These are phyloP conservation scores for Drechslerella dactyloides DNA, from an alignment of 2,329 filamentous ascomycete species.

Conservation along the genomic window DNA sequence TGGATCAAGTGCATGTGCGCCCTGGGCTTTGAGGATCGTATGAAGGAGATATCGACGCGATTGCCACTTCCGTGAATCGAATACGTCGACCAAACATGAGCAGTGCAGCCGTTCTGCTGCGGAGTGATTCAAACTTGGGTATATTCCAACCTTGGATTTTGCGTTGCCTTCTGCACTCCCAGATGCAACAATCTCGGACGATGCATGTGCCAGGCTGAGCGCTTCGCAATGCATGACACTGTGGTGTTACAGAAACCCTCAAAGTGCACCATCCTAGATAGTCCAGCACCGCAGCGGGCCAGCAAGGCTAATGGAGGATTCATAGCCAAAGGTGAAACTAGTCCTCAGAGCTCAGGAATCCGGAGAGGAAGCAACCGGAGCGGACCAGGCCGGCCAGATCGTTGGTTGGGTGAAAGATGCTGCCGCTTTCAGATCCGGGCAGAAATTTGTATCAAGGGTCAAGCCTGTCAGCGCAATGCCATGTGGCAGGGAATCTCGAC, in stretches of 20 bases:
- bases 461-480: constrained; percentile 8
- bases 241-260: background rate
- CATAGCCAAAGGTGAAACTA: background rate
- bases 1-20: background rate
- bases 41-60: background rate
- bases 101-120: background rate
- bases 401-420: constrained; percentile 3
- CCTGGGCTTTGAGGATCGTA: background rate
- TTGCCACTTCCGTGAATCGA: background rate
- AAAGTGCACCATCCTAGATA: background rate
- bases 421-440: constrained; percentile 15
- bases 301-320: background rate
- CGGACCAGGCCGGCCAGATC: constrained; percentile 10
- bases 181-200: background rate
- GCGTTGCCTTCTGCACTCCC: background rate
- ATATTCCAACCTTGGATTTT: constrained; percentile 4
- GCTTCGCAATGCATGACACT: background rate
- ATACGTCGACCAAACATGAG: background rate
- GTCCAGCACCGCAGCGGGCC: background rate
- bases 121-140: background rate
- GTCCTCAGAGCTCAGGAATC: constrained; percentile 5
- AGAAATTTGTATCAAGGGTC: constrained; percentile 12
- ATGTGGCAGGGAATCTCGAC: background rate
- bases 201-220: background rate
- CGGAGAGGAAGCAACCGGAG: constrained; percentile 10